A percentile compares a stretch with the other conserved stretches of the same genome.
These are phyloP conservation scores for Russula lepida DNA, from an alignment of 768 basidiomycete species.

Conservation along the genomic window DNA sequence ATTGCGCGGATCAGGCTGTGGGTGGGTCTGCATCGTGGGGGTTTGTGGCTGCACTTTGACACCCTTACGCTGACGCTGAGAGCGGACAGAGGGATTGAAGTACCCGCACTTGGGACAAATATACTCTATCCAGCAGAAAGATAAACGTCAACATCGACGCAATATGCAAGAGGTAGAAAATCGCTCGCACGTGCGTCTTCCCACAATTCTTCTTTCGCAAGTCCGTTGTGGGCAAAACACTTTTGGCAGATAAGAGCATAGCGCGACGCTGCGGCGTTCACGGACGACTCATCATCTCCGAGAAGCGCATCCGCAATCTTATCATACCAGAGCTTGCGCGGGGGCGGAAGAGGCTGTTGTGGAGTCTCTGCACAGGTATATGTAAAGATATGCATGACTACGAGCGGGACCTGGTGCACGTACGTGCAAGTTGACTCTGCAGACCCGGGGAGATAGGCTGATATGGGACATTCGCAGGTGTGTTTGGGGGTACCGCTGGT, in stretches of 20 bases:
- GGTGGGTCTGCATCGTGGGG: not conserved
- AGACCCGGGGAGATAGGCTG: constrained; percentile 24
- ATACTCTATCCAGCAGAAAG: constrained; percentile 49
- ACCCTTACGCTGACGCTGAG: constrained; percentile 10
- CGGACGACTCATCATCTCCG: constrained; percentile 60
- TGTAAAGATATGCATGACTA: not conserved
- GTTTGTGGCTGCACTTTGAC: not conserved
- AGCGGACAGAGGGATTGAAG: constrained; percentile 53
- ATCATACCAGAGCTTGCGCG: constrained; percentile 78
- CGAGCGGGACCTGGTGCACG: constrained; percentile 16
- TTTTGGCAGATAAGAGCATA: constrained; percentile 86
- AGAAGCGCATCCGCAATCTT: constrained; percentile 80
- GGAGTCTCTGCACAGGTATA: constrained; percentile 29
- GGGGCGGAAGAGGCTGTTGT: constrained; percentile 37
- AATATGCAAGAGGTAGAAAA: not conserved
- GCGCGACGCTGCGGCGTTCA: constrained; percentile 34
- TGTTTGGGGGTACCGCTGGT: constrained; percentile 24
- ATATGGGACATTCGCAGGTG: constrained; percentile 13
- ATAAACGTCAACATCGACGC: not conserved
- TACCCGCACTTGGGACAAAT: constrained; percentile 78
- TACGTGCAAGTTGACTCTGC: constrained; percentile 34
- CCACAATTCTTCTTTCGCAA: constrained; percentile 76
- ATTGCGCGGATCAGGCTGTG: not conserved
- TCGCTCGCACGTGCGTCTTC: constrained; percentile 68
- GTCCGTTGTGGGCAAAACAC: constrained; percentile 83